Evolutionary conservation across 139 green algal genomes (phyloP).

Genomic region (Penium margaritaceum): DNA sequence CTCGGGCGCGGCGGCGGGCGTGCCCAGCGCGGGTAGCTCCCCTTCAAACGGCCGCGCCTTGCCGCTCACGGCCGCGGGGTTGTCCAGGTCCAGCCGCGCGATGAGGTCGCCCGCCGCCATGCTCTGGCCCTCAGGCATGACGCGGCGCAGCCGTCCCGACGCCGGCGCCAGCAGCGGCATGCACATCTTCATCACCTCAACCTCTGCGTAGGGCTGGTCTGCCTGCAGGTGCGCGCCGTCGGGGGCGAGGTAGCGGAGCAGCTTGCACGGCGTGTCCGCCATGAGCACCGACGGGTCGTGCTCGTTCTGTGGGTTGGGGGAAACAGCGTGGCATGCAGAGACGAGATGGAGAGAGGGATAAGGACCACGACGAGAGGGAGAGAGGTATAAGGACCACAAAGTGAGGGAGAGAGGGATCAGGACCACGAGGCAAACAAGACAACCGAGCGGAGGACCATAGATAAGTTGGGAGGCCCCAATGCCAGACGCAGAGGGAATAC

Average conservation of each 20-base stretch:
- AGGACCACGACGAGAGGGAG: not conserved
- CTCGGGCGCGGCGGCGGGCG: slow-evolving; percentile 29
- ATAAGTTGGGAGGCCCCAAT: no score
- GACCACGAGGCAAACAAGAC: no score
- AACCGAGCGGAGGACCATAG: no score
- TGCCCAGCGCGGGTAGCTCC: slow-evolving; percentile 36
- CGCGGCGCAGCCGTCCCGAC: slow-evolving; percentile 38
- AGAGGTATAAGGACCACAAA: not conserved
- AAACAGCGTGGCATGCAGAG: not conserved
- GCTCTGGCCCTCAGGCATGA: slow-evolving; percentile 33
- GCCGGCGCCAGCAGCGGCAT: slow-evolving; percentile 44
- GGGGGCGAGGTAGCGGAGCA: slow-evolving; percentile 48
- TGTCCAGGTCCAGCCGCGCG: slow-evolving; percentile 45
- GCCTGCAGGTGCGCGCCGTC: slow-evolving; percentile 37
- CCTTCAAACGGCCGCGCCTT: slow-evolving; percentile 37
- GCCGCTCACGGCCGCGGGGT: slow-evolving; percentile 10
- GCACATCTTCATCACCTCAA: slow-evolving; percentile 52
- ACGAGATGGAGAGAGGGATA: not conserved
- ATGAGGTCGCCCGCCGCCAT: slow-evolving; percentile 47
- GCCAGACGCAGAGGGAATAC: no score
- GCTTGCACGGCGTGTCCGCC: slow-evolving; percentile 44
- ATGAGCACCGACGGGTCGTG: slow-evolving; percentile 47
- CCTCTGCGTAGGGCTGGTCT: slow-evolving; percentile 42
- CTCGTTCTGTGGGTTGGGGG: slow-evolving; percentile 46
- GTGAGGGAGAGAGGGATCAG: not conserved